These are phyloP conservation scores for Fusarium secorum DNA, from an alignment of 2,329 filamentous ascomycete species.

Conservation along the genomic window DNA sequence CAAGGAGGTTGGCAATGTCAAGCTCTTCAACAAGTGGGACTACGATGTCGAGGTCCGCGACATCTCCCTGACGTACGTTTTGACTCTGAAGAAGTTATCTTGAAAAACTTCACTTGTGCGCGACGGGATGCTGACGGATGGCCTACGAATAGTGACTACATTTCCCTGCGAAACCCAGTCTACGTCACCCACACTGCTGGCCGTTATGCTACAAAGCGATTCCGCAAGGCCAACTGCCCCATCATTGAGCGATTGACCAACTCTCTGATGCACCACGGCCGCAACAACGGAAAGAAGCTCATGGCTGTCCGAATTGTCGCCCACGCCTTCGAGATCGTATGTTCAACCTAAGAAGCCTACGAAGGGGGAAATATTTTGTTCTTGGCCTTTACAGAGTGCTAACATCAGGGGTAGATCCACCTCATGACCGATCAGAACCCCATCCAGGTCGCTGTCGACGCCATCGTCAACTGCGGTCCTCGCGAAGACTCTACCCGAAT, in stretches of 20 bases:
- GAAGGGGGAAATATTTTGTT: not conserved
- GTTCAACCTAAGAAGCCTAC: constrained; percentile 51
- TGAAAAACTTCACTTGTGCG: constrained; percentile 20
- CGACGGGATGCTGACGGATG: constrained; percentile 46
- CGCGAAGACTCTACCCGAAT: constrained; percentile 99
- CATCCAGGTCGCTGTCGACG: constrained; percentile 98
- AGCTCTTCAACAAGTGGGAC: constrained; percentile 97
- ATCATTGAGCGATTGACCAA: constrained; percentile 99
- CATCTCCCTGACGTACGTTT: constrained; percentile 94
- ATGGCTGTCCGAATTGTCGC: constrained; percentile 99
- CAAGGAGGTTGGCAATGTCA: constrained; percentile 88
- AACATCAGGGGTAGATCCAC: constrained; percentile 77
- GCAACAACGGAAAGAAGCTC: constrained; percentile 99
- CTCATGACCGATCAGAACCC: constrained; percentile 99
- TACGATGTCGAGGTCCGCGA: constrained; percentile 99
- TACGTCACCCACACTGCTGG: constrained; percentile 99
- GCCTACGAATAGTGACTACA: constrained; percentile 82
- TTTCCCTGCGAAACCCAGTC: constrained; percentile 98
- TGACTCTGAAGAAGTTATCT: constrained; percentile 13
- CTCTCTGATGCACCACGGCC: constrained; percentile 99
- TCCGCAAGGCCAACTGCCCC: constrained; percentile 99
- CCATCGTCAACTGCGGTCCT: constrained; percentile 99
- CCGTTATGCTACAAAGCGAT: constrained; percentile 98
- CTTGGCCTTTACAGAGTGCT: constrained; percentile 30
- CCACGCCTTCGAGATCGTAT: constrained; percentile 99